Conservation (phyloP, 257 asterid species). For the Euphrasia confusa region DNA sequence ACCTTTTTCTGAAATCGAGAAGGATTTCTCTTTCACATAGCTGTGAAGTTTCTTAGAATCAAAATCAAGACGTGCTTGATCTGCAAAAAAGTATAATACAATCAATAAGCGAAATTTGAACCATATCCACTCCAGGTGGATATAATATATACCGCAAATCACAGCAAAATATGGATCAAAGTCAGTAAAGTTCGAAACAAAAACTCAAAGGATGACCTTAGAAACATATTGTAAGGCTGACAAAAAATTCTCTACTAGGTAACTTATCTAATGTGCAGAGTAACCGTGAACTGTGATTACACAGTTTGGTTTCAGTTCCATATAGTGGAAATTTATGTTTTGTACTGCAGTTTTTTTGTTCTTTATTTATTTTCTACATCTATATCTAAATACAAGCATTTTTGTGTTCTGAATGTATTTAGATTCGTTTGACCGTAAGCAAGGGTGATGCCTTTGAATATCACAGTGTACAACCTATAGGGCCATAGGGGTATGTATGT, state of each 20-base stretch:
- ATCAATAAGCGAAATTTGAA: conserved; percentile 21
- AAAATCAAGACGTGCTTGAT: conserved; percentile 66
- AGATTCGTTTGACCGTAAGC: conserved; percentile 13
- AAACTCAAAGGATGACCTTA: conserved; percentile 9
- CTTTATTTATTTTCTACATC: too few relatives aligned
- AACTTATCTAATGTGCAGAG: conserved; percentile 10
- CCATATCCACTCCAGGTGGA: conserved; percentile 14
- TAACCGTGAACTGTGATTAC: neutral
- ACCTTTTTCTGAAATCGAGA: conserved; percentile 64
- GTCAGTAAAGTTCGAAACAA: conserved; percentile 2
- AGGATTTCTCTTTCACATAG: conserved; percentile 72
- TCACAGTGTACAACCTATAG: conserved; percentile 10
- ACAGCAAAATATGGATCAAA: conserved; percentile 11
- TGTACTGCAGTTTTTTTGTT: too few relatives aligned
- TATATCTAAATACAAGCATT: too few relatives aligned
- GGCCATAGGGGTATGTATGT: neutral
- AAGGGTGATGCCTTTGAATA: conserved; percentile 13
- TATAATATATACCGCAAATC: neutral
- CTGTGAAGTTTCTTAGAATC: conserved; percentile 87
- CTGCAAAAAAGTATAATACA: conserved; percentile 36
- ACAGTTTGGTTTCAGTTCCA: too few relatives aligned
- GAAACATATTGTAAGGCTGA: neutral
- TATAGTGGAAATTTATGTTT: too few relatives aligned
- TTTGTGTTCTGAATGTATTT: conserved; percentile 2
- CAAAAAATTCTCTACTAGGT: neutral